These are phyloP conservation scores for Amoebophrya sp. DNA, from an alignment of 169 alveolate species.

Conservation along the genomic window DNA sequence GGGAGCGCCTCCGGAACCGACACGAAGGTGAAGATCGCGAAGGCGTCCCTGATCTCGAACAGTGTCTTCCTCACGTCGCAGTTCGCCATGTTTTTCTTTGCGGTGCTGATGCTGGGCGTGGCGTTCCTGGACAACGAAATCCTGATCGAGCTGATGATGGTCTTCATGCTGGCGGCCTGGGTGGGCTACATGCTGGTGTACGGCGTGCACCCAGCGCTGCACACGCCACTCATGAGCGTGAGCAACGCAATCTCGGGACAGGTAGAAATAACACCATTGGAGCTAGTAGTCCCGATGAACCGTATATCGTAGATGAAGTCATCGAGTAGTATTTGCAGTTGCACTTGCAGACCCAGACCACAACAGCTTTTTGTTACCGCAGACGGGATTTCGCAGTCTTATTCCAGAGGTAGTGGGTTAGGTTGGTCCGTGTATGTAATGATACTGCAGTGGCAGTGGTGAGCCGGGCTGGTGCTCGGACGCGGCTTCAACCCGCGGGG, in stretches of 20 bases:
- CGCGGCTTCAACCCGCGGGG: too few species aligned
- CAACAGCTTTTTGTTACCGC: too few species aligned
- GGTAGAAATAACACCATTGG: too few species aligned
- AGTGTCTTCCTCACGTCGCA: background rate
- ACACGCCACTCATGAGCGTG: conserved; percentile 62
- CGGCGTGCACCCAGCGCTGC: conserved; percentile 70
- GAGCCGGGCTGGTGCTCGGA: too few species aligned
- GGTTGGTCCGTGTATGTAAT: too few species aligned
- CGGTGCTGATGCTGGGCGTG: background rate
- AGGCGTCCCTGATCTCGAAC: background rate
- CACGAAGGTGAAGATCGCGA: background rate
- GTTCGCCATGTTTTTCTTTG: background rate
- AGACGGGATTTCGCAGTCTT: too few species aligned
- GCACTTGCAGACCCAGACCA: too few species aligned
- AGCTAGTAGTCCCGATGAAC: too few species aligned
- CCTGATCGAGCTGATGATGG: conserved; percentile 14
- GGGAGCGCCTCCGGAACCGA: background rate
- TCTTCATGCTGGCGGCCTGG: conserved; percentile 42
- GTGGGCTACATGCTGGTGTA: conserved; percentile 66
- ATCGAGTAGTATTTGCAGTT: too few species aligned
- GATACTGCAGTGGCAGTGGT: too few species aligned
- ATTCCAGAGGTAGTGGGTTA: too few species aligned
- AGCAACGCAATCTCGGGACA: conserved; percentile 69
- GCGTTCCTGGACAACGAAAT: background rate
- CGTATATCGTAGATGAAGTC: too few species aligned